Base-by-base conservation (phyloP, 768 basidiomycete genomes). In the Pleurotus eryngii region DNA sequence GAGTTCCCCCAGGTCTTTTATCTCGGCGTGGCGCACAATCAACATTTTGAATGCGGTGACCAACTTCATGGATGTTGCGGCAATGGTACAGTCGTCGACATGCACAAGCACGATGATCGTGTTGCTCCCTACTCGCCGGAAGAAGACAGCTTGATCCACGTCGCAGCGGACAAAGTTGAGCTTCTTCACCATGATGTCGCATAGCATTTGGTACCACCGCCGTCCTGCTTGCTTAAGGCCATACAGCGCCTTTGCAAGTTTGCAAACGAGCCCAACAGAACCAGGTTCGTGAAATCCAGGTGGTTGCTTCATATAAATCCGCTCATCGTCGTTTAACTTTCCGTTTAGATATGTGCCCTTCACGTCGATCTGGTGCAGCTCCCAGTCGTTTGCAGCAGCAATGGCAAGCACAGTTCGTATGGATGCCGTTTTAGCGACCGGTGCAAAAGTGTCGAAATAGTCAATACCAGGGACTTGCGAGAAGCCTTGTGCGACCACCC, bases 301-400 rank as follows among this genome's bases (percentile, higher is more conserved):
- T 1, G 76, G 75, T 46, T 74, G 69, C 12, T 67, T 46, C 76
- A 82, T 79, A 65, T 74, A 81, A 39, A 82, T 75, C 0, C 59
- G 30, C 42, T 73, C 68, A 38, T 62, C 51, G 24, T 56, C 8
- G 22, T 65, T 67, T 24, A 80, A 69, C 24, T 72, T 64, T 37
- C 66, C 60, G 64, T 70, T 76, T 0, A 81, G 68, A 60, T 72
- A 81, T 0, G 74, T 76, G 0, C 65, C 64, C 35, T 74, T 73
- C 38, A 80, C 67, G 59, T 81, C 74, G 17, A 77, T 66, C 50
- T 66, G 70, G 54, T 76, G 63, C 1, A 79, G 35, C 42, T 76
- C 69, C 48, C 69, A 64, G 58, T 73, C 60, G 3, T 65, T 17
- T 0, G 18, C 17, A 0, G 76, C 72, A 0, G 76, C 68, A 3